Conservation (phyloP, 2,329 filamentous ascomycete genomes). For the Sporothrix dimorphospora region DNA sequence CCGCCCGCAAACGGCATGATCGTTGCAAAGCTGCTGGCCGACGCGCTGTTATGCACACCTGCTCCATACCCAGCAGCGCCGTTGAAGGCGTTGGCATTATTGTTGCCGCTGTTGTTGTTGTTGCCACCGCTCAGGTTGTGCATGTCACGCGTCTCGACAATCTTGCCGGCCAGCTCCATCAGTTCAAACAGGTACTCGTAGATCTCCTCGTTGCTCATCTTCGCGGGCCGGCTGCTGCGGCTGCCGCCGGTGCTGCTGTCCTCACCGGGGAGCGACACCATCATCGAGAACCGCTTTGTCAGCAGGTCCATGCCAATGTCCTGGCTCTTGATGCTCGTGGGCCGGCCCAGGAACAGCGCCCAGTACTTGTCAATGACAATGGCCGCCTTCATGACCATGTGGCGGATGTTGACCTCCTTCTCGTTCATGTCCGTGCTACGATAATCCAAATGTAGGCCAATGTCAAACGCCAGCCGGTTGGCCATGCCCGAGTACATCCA, state of each 20-base stretch:
- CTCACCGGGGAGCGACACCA: constrained; percentile 39
- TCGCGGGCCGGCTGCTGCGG: constrained; percentile 36
- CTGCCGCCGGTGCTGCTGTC: constrained; percentile 38
- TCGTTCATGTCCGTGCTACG: constrained; percentile 48
- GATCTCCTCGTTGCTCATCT: constrained; percentile 43
- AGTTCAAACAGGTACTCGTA: constrained; percentile 57
- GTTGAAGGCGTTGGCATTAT: background rate
- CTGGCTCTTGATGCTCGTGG: constrained; percentile 56
- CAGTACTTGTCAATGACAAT: constrained; percentile 59
- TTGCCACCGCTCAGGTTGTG: constrained; percentile 37
- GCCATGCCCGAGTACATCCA: constrained; percentile 58
- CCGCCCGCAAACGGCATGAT: constrained; percentile 24
- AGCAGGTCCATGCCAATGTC: constrained; percentile 54
- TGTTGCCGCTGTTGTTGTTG: background rate
- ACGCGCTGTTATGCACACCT: background rate
- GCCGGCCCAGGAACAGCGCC: constrained; percentile 58
- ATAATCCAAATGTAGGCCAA: constrained; percentile 54
- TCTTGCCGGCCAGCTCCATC: constrained; percentile 59
- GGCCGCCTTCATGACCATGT: constrained; percentile 56
- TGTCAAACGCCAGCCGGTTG: constrained; percentile 51
- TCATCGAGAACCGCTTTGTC: constrained; percentile 49
- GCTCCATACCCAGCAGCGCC: background rate
- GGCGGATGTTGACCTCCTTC: constrained; percentile 52
- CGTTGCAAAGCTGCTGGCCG: constrained; percentile 16
- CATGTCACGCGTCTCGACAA: constrained; percentile 50